These are phyloP conservation scores for Cladobotryum mycophilum DNA, from an alignment of 2,329 filamentous ascomycete genomes.

Conservation along the genomic window DNA sequence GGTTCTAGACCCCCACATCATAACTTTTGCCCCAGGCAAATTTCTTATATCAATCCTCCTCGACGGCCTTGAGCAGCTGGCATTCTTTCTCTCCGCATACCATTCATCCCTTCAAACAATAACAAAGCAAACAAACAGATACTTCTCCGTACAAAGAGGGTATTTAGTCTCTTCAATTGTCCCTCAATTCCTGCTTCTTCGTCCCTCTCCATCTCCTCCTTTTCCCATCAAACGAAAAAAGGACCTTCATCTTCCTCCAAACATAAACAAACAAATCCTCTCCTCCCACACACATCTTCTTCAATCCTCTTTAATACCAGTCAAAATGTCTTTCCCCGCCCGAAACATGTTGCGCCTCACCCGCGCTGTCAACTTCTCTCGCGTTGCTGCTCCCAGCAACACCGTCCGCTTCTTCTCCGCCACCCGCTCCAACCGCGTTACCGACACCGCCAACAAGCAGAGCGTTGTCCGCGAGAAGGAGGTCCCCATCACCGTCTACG, in stretches of 20 bases:
- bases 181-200: not conserved
- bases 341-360: slow-evolving; percentile 30
- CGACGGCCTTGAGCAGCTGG: slow-evolving; percentile 7
- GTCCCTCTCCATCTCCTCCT: not conserved
- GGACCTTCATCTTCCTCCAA: not conserved
- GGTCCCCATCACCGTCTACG: slow-evolving; percentile 50
- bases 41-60: slow-evolving; percentile 13
- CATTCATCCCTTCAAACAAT: not conserved
- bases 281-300: not conserved
- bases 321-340: slow-evolving; percentile 30
- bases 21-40: not conserved
- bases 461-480: slow-evolving; percentile 52
- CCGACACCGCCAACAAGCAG: slow-evolving; percentile 39
- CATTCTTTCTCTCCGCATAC: slow-evolving; percentile 9
- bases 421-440: slow-evolving; percentile 25
- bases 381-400: slow-evolving; percentile 18
- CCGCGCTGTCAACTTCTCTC: slow-evolving; percentile 25
- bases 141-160: not conserved
- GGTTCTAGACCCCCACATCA: slow-evolving; percentile 6
- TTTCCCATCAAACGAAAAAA: not conserved
- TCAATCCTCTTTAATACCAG: slow-evolving; percentile 10
- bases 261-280: no score
- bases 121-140: slow-evolving; percentile 5
- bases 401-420: slow-evolving; percentile 28
- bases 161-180: not conserved